Conservation (phyloP, 495 filamentous ascomycete species). For the Penicilliopsis zonata region DNA sequence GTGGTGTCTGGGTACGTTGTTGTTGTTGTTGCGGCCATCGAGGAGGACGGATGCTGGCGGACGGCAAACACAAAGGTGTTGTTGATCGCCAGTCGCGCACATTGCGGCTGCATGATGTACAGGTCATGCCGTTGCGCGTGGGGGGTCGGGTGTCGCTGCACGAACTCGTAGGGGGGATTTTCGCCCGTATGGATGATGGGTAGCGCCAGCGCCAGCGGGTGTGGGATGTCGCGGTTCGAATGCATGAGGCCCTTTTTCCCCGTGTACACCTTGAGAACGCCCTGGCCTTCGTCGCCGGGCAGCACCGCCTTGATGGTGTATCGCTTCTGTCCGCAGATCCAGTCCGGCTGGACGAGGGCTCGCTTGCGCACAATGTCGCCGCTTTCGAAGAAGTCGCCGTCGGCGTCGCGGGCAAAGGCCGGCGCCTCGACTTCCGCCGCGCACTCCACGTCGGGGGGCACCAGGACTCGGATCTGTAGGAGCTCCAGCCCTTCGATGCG, state of each 20-base stretch:
- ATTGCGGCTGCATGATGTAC: constrained; percentile 93
- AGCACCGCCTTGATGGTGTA: constrained; percentile 88
- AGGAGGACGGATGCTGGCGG: constrained; percentile 75
- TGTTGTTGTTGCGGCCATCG: too few relatives aligned
- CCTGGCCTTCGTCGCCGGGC: constrained; percentile 81
- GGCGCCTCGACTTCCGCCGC: constrained; percentile 86
- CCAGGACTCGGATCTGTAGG: constrained; percentile 75
- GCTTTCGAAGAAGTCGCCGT: constrained; percentile 89
- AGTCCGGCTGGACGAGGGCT: constrained; percentile 83
- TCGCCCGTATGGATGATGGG: constrained; percentile 83
- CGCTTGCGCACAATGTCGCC: constrained; percentile 78
- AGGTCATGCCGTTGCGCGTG: constrained; percentile 94
- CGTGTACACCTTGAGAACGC: constrained; percentile 84
- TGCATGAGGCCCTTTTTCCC: constrained; percentile 93
- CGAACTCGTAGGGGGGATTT: constrained; percentile 88
- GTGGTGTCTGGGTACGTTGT: too few relatives aligned
- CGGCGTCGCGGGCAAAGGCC: constrained; percentile 65
- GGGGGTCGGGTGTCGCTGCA: constrained; percentile 87
- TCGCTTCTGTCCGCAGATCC: constrained; percentile 74
- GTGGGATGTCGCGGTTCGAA: constrained; percentile 85
- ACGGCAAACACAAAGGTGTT: constrained; percentile 97
- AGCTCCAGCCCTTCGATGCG: constrained; percentile 86
- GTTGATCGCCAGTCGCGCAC: constrained; percentile 71
- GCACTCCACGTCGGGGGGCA: constrained; percentile 82
- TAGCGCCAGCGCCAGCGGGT: constrained; percentile 81